Base-by-base conservation (phyloP, 495 filamentous ascomycete species). In the Hypoxylon subgilvum region DNA sequence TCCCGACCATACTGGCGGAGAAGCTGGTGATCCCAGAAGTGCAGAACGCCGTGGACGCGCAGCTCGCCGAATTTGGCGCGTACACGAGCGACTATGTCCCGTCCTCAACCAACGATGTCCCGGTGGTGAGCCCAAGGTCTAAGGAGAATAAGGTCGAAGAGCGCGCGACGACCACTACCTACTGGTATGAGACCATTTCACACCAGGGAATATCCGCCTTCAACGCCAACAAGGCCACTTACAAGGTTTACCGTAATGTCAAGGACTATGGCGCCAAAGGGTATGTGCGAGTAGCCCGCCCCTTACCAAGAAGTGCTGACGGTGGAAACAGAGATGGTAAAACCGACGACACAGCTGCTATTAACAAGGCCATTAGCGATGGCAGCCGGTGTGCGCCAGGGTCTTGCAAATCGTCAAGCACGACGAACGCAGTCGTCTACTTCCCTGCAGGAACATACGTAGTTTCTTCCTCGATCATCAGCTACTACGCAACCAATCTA, bases 321-420 rank as follows among this genome's bases (percentile, higher is more conserved):
- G 18, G 6, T 12, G 52, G 6, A 30, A 22, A 27, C 12, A 64
- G 77, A 53, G 86, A 91, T 61, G 88, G 86, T 28, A 69, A 78
- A n/a, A 89, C 88, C 1, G 91, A 96, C 66, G 91, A 96, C 69
- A 91, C 89, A 0, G 83, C 68, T 38, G 90, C 91, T 2, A 93
- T 96, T 75, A 92, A 95, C 69, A 69, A 74, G 36, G 92, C 92
- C 28, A 92, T 95, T 52, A 80, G 82, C 19, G 84, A 84, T 19
- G 89, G 88, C 13, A 77, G 76, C 50, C 88, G 91, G 18, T 96
- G 91, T 65, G 91, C 84, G 28, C 80, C 82, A 4, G 75, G 79
- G 57, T 82, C 82, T 18, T 96, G 91, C 68, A 84, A 87, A 35
- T 92, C 88, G 9, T 82, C 82, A 4, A 96, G 92, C 10, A 81